Conservation (phyloP, 768 basidiomycete species). For the Pisolithus microcarpus region DNA sequence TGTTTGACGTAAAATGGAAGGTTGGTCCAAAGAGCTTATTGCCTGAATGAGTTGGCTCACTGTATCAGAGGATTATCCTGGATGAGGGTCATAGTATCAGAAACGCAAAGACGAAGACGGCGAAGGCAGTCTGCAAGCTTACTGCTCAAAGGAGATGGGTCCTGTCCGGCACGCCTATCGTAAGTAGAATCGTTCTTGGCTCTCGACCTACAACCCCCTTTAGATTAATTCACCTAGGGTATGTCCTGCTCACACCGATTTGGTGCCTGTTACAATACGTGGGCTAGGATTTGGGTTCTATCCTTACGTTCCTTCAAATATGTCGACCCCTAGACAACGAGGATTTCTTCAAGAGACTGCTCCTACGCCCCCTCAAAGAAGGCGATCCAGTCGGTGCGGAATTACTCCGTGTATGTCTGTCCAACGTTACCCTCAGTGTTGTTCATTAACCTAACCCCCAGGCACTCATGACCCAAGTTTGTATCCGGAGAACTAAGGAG, state of each 20-base stretch:
- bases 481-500: slow-evolving; percentile 81
- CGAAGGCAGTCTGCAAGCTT: slow-evolving; percentile 56
- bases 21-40: slow-evolving; percentile 17
- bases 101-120: slow-evolving; percentile 83
- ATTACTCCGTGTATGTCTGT: slow-evolving; percentile 51
- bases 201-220: not conserved
- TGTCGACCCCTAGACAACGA: slow-evolving; percentile 80
- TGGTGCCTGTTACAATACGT: not conserved
- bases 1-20: slow-evolving; percentile 81
- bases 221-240: slow-evolving; percentile 79
- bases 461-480: slow-evolving; percentile 72
- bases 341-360: slow-evolving; percentile 71
- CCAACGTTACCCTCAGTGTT: not conserved
- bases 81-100: slow-evolving; percentile 89
- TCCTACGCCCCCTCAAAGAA: slow-evolving; percentile 70
- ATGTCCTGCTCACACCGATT: slow-evolving; percentile 1
- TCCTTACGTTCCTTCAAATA: slow-evolving; percentile 78
- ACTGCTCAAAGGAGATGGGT: slow-evolving; percentile 73
- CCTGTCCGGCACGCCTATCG: slow-evolving; percentile 83
- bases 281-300: slow-evolving; percentile 76
- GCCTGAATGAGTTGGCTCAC: not conserved
- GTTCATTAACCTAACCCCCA: slow-evolving; percentile 22
- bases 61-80: slow-evolving; percentile 58
- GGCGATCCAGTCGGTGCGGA: slow-evolving; percentile 63
- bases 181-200: slow-evolving; percentile 33